These are phyloP conservation scores for Pelagophyceae sp. DNA, from an alignment of 352 stramenopile genomes.

Conservation along the genomic window DNA sequence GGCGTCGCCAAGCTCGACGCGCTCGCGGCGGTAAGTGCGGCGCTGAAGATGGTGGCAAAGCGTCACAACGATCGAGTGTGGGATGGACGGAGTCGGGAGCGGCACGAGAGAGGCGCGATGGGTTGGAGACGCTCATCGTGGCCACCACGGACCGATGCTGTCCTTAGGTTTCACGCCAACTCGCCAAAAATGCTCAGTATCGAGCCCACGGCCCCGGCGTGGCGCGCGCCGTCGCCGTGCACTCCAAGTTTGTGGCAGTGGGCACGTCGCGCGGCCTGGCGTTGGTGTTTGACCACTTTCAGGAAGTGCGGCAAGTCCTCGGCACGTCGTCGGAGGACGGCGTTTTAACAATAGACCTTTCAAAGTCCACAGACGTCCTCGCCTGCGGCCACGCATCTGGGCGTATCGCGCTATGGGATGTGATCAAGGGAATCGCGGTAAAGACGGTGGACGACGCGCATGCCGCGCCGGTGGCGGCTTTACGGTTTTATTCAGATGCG, in stretches of 20 bases:
- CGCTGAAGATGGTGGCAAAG: no score
- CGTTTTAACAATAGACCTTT: constrained; percentile 55
- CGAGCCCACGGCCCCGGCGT: constrained; percentile 73
- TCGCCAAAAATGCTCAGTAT: constrained; percentile 79
- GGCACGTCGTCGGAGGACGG: constrained; percentile 61
- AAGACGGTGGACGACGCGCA: constrained; percentile 77
- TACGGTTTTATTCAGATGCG: constrained; percentile 30
- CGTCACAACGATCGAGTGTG: no score
- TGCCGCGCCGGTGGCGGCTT: constrained; percentile 57
- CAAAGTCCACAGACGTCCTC: constrained; percentile 63
- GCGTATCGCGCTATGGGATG: constrained; percentile 87
- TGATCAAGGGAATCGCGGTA: constrained; percentile 79
- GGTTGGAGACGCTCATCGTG: no score
- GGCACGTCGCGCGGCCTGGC: constrained; percentile 84
- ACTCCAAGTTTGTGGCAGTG: constrained; percentile 92
- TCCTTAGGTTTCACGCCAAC: constrained; percentile 73
- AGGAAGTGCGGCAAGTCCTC: constrained; percentile 78
- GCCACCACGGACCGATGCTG: no score
- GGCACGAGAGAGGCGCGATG: no score
- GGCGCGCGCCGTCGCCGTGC: constrained; percentile 81
- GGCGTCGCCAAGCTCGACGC: constrained; percentile 73
- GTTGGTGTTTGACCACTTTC: constrained; percentile 91
- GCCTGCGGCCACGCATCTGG: constrained; percentile 82
- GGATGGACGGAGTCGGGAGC: no score
- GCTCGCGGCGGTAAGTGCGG: constrained; percentile 72